Evolutionary conservation across 768 basidiomycete species (phyloP), one percentile per base, ranked within the genome.

Genomic region (Tylopilus sp.): DNA sequence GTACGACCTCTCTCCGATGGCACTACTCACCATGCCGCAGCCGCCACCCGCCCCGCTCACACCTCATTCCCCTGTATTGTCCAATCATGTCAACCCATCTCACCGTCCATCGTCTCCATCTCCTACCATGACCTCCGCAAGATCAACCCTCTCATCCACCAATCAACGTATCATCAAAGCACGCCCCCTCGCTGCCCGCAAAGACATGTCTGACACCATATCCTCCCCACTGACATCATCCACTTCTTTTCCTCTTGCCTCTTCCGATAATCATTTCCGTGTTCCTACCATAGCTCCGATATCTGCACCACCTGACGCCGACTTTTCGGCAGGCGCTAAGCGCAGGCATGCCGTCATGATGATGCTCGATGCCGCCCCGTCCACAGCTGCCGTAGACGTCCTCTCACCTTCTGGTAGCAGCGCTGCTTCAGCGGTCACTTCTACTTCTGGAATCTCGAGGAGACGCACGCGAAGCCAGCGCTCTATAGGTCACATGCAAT

Each of bases 321-420:
- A 69, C 26, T 63, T 82, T 35, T 68, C 78, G 4, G 75, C 79
- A 0, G 86, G 85, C 28, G 74, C 80, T 1, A 91, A 91, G 68
- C 81, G 89, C 8, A 79, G 88, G 30, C 86, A 91, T 58, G 85
- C 86, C 0, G 77, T 86, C 61, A 87, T 89, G 83, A 82, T 87
- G 78, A 80, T 85, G 76, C 75, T 86, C 3, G 86, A 88, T 57
- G 71, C 83, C 0, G 60, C 74, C 15, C 59, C 77, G 3, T 56
- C 77, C 12, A 57, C 75, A 0, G 71, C 72, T 23, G 60, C 73
- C 21, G 68, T 74, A 15, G 59, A 69, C 1, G 63, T 72, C n/a
- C 61, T 66, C 33, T 58, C 75, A 2, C 67, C 78, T 5, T 68
- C 75, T 13, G 63, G 73, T 17, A 70, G 69, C 31, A 62, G 49